Evolutionary conservation across 2,329 filamentous ascomycete genomes (phyloP).

Genomic region (Clarireedia monteithiana): DNA sequence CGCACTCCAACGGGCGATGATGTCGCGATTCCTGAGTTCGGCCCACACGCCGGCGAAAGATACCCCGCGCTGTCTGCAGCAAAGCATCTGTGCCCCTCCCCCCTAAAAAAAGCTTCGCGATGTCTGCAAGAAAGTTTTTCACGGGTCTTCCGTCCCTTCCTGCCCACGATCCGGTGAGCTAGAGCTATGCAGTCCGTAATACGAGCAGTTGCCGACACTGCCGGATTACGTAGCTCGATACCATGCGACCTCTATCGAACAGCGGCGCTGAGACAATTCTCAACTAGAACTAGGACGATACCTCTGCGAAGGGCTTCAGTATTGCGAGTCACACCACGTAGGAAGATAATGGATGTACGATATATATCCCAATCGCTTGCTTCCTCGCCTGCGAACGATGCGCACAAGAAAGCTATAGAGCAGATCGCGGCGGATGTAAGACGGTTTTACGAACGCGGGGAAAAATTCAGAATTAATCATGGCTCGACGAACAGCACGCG

Average conservation of each 20-base stretch:
- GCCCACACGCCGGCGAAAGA: background rate
- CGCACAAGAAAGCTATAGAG: constrained; percentile 36
- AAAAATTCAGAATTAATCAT: constrained; percentile 48
- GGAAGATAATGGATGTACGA: background rate
- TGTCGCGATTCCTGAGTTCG: background rate
- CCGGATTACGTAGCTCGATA: background rate
- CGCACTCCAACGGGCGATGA: too few relatives aligned
- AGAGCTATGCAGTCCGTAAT: background rate
- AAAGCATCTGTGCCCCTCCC: background rate
- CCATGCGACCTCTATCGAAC: background rate
- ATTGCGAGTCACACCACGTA: background rate
- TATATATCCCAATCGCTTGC: background rate
- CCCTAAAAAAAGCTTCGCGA: background rate
- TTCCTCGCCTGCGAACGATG: constrained; percentile 13
- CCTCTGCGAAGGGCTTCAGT: background rate
- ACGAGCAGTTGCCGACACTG: background rate
- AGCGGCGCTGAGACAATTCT: background rate
- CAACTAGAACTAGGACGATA: background rate
- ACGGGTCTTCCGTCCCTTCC: background rate
- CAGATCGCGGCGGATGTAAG: constrained; percentile 37
- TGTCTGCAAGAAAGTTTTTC: background rate
- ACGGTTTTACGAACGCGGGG: constrained; percentile 39
- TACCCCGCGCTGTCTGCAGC: background rate
- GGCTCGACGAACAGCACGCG: constrained; percentile 48
- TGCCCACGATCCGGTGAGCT: background rate